phyloP scores from a whole-genome alignment of 2,329 filamentous ascomycete species.

The Dothideomycetidae sp. region DNA sequence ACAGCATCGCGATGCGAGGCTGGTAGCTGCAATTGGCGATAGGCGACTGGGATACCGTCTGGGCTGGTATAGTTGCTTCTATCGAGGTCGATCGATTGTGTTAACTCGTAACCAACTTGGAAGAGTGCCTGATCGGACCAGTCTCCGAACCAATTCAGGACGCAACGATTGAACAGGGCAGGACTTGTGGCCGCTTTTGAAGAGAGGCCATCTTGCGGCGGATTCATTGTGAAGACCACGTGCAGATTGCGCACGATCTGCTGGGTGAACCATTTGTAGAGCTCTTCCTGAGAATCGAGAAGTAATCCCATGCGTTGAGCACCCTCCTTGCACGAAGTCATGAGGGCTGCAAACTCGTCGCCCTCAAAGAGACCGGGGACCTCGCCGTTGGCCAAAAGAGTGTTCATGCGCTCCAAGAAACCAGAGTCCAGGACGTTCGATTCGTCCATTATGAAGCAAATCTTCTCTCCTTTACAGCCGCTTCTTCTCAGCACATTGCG shows the following conservation, averaged over 20 bases:
- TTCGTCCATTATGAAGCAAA: conserved; percentile 99
- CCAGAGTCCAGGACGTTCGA: conserved; percentile 96
- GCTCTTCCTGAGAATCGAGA: conserved; percentile 91
- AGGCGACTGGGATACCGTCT: conserved; percentile 85
- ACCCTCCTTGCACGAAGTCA: conserved; percentile 98
- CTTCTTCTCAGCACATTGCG: conserved; percentile 84
- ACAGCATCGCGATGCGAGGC: conserved; percentile 83
- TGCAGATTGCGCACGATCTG: conserved; percentile 99
- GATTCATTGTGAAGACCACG: conserved; percentile 99
- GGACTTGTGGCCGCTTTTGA: conserved; percentile 96
- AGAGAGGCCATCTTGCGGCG: conserved; percentile 82
- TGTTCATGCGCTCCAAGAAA: conserved; percentile 99
- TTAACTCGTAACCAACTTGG: conserved; percentile 92
- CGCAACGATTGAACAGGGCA: conserved; percentile 96
- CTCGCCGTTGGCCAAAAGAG: conserved; percentile 94
- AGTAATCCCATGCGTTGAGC: conserved; percentile 90
- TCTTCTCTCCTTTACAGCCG: conserved; percentile 97
- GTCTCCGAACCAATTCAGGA: conserved; percentile 99
- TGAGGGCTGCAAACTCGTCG: conserved; percentile 95
- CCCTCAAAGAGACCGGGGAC: conserved; percentile 97
- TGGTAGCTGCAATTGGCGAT: conserved; percentile 69
- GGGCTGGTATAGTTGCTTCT: conserved; percentile 72
- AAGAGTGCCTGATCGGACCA: conserved; percentile 99
- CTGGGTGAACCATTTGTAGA: conserved; percentile 99
- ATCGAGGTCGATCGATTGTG: conserved; percentile 90